Percentiles rank a stretch among this genome's conserved stretches.
phyloP scores from a whole-genome alignment of 192 early-diverging fungal species.

The Lunasporangiospora selenospora region DNA sequence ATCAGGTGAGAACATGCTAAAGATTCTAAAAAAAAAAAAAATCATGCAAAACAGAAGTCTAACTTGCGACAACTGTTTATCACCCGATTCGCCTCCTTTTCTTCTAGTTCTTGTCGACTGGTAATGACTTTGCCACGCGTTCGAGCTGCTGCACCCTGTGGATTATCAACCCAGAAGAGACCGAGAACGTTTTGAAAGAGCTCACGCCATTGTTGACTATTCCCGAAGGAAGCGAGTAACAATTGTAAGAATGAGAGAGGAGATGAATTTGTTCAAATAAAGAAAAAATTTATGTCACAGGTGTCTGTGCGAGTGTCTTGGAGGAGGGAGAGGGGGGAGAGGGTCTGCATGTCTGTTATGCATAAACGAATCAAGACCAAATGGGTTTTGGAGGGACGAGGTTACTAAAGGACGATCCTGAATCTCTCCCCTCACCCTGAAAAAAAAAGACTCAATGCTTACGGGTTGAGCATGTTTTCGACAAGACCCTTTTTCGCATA shows the following conservation, averaged over 20 bases:
- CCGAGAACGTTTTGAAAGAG: constrained; percentile 74
- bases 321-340: no score
- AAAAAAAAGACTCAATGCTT: no score
- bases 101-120: constrained; percentile 82
- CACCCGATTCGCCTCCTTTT: not conserved
- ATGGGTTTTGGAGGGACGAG: no score
- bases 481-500: no score
- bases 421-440: no score
- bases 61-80: not conserved
- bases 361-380: no score
- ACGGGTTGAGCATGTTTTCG: no score
- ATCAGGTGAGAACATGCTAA: constrained; percentile 59
- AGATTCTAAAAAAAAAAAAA: constrained; percentile 1
- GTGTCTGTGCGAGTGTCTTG: no score
- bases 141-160: constrained; percentile 86
- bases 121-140: constrained; percentile 89
- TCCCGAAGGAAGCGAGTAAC: constrained; percentile 27
- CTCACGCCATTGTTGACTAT: constrained; percentile 52
- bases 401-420: no score
- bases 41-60: not conserved
- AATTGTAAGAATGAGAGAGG: not conserved
- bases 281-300: no score
- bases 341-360: no score
- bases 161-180: constrained; percentile 90
- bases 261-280: not conserved